Evolutionary conservation across 495 filamentous ascomycete species (phyloP).

Genomic region (Xylaria bambusicola): DNA sequence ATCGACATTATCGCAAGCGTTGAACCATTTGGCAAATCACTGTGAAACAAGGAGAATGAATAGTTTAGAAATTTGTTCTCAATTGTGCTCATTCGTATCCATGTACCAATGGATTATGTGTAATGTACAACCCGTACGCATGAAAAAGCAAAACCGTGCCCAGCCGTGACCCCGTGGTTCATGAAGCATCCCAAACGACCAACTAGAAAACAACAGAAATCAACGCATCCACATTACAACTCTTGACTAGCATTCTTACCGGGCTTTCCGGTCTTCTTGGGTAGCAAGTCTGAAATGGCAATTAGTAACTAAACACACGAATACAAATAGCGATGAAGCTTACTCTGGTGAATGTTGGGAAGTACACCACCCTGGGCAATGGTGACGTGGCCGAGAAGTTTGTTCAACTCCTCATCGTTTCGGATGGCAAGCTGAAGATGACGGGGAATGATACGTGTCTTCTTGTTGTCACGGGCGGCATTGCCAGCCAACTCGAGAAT

Average conservation of each 20-base stretch:
- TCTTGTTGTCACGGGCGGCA: slow-evolving; percentile 99
- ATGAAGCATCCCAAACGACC: slow-evolving; percentile 72
- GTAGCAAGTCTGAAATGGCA: slow-evolving; percentile 73
- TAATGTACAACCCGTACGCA: slow-evolving; percentile 90
- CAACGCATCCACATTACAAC: slow-evolving; percentile 60
- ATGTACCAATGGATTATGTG: slow-evolving; percentile 68
- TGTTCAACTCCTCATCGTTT: slow-evolving; percentile 99
- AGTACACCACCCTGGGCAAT: slow-evolving; percentile 99
- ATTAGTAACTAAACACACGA: slow-evolving; percentile 45
- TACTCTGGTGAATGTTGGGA: slow-evolving; percentile 98
- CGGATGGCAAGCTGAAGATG: slow-evolving; percentile 99
- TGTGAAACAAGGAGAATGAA: not conserved
- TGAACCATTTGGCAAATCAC: too few species aligned
- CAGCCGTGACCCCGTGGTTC: slow-evolving; percentile 81
- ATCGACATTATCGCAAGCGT: too few species aligned
- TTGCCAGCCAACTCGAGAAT: slow-evolving; percentile 99
- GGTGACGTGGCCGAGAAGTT: slow-evolving; percentile 97
- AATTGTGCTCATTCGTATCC: slow-evolving; percentile 59
- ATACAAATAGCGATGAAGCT: slow-evolving; percentile 39
- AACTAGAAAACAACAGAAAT: slow-evolving; percentile 66
- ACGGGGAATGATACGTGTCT: slow-evolving; percentile 99
- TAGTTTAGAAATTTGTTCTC: slow-evolving; percentile 31
- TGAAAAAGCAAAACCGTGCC: slow-evolving; percentile 74
- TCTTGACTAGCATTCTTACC: slow-evolving; percentile 91
- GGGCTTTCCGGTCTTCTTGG: slow-evolving; percentile 95